Conservation (phyloP, 306 rosid genomes). For the Quercus dentata region DNA sequence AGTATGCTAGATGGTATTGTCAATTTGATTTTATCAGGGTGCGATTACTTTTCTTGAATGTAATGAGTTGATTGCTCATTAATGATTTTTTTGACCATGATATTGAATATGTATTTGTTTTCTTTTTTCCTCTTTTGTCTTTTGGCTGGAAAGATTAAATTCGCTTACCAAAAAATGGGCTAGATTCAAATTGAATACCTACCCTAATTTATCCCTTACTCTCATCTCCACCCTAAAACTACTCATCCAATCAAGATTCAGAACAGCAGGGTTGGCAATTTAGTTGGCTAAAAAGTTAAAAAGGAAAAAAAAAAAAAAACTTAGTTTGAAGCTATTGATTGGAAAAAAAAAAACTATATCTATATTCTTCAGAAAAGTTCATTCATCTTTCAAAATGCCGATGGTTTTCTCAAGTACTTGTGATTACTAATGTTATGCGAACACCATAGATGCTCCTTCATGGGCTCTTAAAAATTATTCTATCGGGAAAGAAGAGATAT, state of each 20-base stretch:
- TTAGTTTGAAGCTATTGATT: background rate
- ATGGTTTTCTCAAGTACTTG: background rate
- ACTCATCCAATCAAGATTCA: background rate
- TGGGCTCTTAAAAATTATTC: background rate
- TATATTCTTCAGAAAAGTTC: background rate
- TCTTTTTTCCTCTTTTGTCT: background rate
- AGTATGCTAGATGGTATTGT: background rate
- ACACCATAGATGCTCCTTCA: background rate
- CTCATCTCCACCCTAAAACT: background rate
- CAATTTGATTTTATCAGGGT: background rate
- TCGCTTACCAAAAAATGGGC: too few species aligned
- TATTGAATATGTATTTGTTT: background rate
- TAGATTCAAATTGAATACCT: background rate
- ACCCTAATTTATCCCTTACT: background rate
- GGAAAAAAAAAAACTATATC: background rate
- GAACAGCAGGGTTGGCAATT: background rate
- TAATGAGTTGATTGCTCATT: too few species aligned
- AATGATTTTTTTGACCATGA: background rate
- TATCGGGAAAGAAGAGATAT: background rate
- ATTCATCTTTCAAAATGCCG: background rate
- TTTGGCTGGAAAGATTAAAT: background rate
- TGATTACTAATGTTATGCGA: background rate
- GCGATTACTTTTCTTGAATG: background rate
- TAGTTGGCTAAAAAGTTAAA: background rate
- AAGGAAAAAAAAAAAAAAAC: background rate